Evolutionary conservation across 2,329 filamentous ascomycete genomes (phyloP).

Genomic region (Alternaria burnsii): DNA sequence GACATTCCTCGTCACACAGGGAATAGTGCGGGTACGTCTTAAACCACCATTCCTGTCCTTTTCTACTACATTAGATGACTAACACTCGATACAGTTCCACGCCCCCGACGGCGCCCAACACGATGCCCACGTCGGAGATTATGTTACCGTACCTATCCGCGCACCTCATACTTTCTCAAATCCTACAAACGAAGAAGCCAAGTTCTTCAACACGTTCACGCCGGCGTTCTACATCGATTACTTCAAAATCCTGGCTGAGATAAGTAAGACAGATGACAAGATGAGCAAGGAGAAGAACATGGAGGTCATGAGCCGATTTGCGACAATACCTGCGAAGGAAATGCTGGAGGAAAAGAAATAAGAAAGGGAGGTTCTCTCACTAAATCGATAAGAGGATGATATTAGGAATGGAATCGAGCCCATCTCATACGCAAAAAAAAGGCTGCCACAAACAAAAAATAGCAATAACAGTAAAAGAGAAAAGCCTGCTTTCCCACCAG

Average conservation of each 20-base stretch:
- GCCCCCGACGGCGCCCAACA: slow-evolving; percentile 55
- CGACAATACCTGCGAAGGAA: slow-evolving; percentile 57
- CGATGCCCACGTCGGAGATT: slow-evolving; percentile 63
- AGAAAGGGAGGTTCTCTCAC: not conserved
- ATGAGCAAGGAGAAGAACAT: slow-evolving; percentile 60
- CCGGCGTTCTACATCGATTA: slow-evolving; percentile 67
- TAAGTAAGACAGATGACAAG: slow-evolving; percentile 56
- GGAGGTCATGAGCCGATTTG: slow-evolving; percentile 61
- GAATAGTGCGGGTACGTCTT: slow-evolving; percentile 49
- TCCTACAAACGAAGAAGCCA: slow-evolving; percentile 62
- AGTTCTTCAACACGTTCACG: slow-evolving; percentile 66
- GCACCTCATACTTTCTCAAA: slow-evolving; percentile 66
- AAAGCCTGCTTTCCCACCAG: not conserved
- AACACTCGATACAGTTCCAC: slow-evolving; percentile 54
- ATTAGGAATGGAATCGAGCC: not conserved
- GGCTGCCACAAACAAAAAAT: not conserved
- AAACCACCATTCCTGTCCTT: not conserved
- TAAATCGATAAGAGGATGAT: not conserved
- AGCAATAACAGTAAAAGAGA: not conserved
- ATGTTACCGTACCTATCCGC: slow-evolving; percentile 63
- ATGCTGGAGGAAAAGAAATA: slow-evolving; percentile 42
- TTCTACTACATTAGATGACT: not conserved
- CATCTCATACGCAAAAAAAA: not conserved
- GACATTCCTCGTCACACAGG: slow-evolving; percentile 64
- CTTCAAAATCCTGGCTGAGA: slow-evolving; percentile 61